Percentiles rank a stretch among this genome's conserved stretches.
phyloP scores from a whole-genome alignment of 2,329 filamentous ascomycete genomes.

The Pseudofabraea citricarpa region DNA sequence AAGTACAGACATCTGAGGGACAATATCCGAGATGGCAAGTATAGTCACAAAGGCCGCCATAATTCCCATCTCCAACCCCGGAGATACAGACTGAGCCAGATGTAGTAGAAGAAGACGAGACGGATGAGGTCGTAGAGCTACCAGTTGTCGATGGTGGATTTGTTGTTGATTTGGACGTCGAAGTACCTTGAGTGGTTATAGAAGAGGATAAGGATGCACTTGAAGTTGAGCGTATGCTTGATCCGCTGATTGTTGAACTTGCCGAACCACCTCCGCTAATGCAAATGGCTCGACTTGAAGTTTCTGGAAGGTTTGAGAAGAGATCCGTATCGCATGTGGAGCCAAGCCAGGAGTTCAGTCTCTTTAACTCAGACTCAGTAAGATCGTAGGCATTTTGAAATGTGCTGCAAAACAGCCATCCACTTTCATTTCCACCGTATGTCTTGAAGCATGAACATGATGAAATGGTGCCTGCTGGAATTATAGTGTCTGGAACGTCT shows the following conservation, averaged over 20 bases:
- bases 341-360: background rate
- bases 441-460: background rate
- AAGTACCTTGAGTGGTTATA: background rate
- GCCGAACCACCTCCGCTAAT: background rate
- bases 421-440: background rate
- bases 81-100: background rate
- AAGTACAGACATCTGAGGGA: slow-evolving; percentile 12
- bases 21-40: slow-evolving; percentile 15
- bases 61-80: slow-evolving; percentile 25
- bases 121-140: background rate
- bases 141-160: background rate
- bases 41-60: slow-evolving; percentile 30
- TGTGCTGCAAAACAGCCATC: background rate
- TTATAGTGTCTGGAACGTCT: background rate
- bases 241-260: no score
- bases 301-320: background rate
- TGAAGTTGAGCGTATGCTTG: no score
- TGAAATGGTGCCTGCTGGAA: background rate
- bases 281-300: background rate
- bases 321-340: background rate
- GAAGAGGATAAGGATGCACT: background rate
- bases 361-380: background rate
- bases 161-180: no score
- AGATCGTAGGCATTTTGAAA: background rate
- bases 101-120: background rate